Evolutionary conservation across 352 stramenopile genomes (phyloP).

Genomic region (Pythium myriotylum): DNA sequence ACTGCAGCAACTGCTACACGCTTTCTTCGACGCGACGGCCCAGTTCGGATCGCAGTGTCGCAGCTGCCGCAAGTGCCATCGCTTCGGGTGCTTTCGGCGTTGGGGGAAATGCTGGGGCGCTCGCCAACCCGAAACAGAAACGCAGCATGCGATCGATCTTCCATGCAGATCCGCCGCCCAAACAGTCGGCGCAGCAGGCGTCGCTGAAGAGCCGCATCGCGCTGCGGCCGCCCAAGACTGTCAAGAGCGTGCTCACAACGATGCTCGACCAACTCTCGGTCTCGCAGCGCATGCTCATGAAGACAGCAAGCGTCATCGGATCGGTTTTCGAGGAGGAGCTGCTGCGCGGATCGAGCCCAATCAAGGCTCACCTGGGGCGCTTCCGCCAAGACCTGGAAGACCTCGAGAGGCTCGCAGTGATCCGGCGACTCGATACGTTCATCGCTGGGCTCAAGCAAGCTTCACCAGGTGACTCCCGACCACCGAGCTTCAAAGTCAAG

Average conservation of each 20-base stretch:
- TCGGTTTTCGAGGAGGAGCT: slow-evolving; percentile 76
- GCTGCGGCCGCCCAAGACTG: slow-evolving; percentile 64
- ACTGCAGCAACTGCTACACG: slow-evolving; percentile 81
- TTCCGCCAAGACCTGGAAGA: slow-evolving; percentile 75
- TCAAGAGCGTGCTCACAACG: slow-evolving; percentile 86
- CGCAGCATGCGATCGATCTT: slow-evolving; percentile 68
- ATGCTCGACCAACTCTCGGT: slow-evolving; percentile 83
- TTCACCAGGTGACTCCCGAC: background rate
- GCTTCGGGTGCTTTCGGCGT: slow-evolving; percentile 23
- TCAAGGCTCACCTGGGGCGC: slow-evolving; percentile 65
- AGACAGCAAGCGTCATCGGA: slow-evolving; percentile 83
- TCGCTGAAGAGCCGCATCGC: slow-evolving; percentile 76
- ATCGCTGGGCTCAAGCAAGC: slow-evolving; percentile 57
- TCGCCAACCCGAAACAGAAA: slow-evolving; percentile 26
- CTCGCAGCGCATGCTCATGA: slow-evolving; percentile 87
- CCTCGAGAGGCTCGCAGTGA: slow-evolving; percentile 74
- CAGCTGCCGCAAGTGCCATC: slow-evolving; percentile 27
- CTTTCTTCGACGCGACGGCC: slow-evolving; percentile 64
- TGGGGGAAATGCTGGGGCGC: background rate
- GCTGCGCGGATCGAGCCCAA: slow-evolving; percentile 67
- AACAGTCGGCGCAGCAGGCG: slow-evolving; percentile 21
- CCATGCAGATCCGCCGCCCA: slow-evolving; percentile 35
- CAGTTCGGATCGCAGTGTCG: slow-evolving; percentile 55
- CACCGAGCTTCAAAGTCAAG: slow-evolving; percentile 63
- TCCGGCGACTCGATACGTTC: slow-evolving; percentile 77